Conservation (phyloP, 139 green algal species). For the Nannochloris sp. region DNA sequence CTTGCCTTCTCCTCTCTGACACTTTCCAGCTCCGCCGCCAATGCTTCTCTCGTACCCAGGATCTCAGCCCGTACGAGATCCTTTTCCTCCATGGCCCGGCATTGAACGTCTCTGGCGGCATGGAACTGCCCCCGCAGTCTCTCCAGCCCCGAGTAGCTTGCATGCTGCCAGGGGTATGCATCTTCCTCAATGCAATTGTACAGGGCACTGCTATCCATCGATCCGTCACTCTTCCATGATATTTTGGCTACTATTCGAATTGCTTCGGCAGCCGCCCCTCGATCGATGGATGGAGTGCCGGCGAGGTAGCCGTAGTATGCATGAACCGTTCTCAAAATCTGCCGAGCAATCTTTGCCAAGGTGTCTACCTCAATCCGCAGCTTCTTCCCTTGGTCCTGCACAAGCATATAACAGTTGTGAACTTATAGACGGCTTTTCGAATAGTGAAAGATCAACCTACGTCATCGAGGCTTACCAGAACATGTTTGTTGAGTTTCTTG, state of each 20-base stretch:
- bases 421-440: background rate
- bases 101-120: background rate
- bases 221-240: constrained; percentile 2
- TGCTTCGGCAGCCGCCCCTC: constrained; percentile 4
- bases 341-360: background rate
- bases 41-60: background rate
- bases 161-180: constrained; percentile 2
- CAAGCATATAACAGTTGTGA: background rate
- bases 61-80: background rate
- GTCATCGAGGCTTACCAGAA: constrained; percentile 1
- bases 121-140: background rate
- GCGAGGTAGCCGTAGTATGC: background rate
- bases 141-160: constrained; percentile 1
- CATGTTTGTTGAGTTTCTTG: constrained; percentile 5
- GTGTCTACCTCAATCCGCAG: background rate
- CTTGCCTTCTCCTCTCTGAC: constrained; percentile 1
- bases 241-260: constrained; percentile 3
- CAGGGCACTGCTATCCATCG: constrained; percentile 1
- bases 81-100: constrained; percentile 1
- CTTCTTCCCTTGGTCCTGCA: constrained; percentile 3
- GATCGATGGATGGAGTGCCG: background rate
- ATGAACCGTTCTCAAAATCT: constrained; percentile 6
- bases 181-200: constrained; percentile 3
- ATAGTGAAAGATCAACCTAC: background rate
- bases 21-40: background rate